Conservation (phyloP, 176 grass and related monocot genomes). For the Paspalum notatum region DNA sequence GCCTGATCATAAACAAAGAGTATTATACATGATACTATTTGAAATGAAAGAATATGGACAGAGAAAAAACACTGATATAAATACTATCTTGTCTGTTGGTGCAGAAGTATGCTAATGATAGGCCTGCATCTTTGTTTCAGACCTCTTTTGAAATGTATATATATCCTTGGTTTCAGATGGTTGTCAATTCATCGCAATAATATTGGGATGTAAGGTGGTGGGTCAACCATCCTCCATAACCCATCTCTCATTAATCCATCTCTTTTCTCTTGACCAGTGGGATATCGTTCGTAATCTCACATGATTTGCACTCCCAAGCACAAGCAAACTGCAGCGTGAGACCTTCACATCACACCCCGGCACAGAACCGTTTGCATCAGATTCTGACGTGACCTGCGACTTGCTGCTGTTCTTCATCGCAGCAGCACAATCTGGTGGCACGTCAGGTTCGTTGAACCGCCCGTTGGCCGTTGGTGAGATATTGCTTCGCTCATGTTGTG, state of each 20-base stretch:
- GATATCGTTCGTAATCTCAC: conserved; percentile 30
- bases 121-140: conserved; percentile 27
- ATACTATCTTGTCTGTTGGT: conserved; percentile 48
- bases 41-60: not conserved
- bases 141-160: not conserved
- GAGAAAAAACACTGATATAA: conserved; percentile 28
- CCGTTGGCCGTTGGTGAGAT: conserved; percentile 29
- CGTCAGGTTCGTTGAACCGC: conserved; percentile 38
- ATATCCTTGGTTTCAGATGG: conserved; percentile 22
- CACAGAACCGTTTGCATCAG: conserved; percentile 37
- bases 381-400: conserved; percentile 53
- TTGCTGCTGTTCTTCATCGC: conserved; percentile 30
- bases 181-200: conserved; percentile 19
- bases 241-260: conserved; percentile 28
- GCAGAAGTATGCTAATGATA: conserved; percentile 33
- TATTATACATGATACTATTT: not conserved
- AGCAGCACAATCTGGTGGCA: conserved; percentile 44
- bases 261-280: conserved; percentile 1
- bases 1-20: conserved; percentile 21
- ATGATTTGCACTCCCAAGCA: not conserved
- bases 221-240: conserved; percentile 41
- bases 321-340: not conserved
- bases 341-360: conserved; percentile 46
- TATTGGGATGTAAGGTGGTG: conserved; percentile 11
- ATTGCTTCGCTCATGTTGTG: conserved; percentile 31